Conservation (phyloP, 1,284 basidiomycete species). For the Paramarasmius palmivorus region DNA sequence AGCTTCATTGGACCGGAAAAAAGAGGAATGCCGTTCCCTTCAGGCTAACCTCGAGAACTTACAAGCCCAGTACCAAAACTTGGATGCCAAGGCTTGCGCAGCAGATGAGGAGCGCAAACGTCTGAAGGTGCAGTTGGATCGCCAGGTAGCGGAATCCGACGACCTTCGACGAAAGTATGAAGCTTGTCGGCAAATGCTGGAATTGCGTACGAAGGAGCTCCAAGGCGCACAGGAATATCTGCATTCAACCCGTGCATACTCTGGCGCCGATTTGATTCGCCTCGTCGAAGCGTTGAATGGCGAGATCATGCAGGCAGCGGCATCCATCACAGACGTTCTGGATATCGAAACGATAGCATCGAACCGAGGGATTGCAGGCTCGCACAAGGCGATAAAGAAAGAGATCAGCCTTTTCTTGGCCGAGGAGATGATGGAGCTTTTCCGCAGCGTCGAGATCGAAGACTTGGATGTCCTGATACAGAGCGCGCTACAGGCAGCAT, state of each 20-base stretch:
- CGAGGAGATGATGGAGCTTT: background rate
- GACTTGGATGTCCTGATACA: conserved; percentile 1
- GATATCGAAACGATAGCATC: conserved; percentile 2
- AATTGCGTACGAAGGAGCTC: conserved; percentile 33
- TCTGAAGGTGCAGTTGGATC: background rate
- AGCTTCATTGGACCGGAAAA: too few species aligned
- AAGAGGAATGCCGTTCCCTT: too few species aligned
- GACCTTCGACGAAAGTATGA: background rate
- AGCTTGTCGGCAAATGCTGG: conserved; percentile 18
- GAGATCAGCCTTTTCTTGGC: background rate
- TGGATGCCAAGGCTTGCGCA: too few species aligned
- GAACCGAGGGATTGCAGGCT: background rate
- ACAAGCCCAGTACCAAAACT: too few species aligned
- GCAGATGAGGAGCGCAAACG: background rate
- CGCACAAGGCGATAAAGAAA: background rate
- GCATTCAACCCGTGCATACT: conserved; percentile 28
- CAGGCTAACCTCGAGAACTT: too few species aligned
- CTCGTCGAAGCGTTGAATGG: conserved; percentile 33
- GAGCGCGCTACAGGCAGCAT: background rate
- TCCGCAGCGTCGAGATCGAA: background rate
- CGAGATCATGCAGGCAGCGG: conserved; percentile 34
- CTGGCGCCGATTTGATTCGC: conserved; percentile 31
- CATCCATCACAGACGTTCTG: conserved; percentile 34
- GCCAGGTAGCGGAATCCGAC: background rate
- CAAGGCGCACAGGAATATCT: conserved; percentile 37